These are phyloP conservation scores for Geotrichum citri-aurantii DNA, from an alignment of 1,139 yeast genomes.

Conservation along the genomic window DNA sequence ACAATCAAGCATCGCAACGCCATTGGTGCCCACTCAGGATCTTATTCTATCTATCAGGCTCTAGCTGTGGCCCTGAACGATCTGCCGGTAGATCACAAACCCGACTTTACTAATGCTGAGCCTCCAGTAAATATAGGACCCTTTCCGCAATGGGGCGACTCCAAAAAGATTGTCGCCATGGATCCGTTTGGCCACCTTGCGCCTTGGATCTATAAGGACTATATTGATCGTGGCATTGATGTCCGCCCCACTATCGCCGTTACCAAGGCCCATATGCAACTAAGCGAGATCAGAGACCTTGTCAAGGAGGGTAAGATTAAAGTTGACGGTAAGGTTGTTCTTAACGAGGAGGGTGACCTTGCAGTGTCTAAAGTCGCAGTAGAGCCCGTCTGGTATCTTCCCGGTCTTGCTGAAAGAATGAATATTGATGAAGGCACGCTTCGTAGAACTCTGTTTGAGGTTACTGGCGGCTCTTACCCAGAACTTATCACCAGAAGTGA, in stretches of 20 bases:
- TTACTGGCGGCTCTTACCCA: slow-evolving; percentile 61
- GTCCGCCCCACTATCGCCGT: slow-evolving; percentile 57
- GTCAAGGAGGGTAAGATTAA: slow-evolving; percentile 45
- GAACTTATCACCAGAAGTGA: slow-evolving; percentile 59
- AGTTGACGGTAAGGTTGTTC: slow-evolving; percentile 53
- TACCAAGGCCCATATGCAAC: slow-evolving; percentile 56
- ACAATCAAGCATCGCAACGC: slow-evolving; percentile 43
- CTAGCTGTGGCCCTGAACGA: slow-evolving; percentile 54
- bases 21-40: slow-evolving; percentile 58
- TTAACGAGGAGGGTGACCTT: slow-evolving; percentile 52
- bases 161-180: slow-evolving; percentile 52
- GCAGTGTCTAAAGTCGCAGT: slow-evolving; percentile 57
- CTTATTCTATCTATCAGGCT: slow-evolving; percentile 56
- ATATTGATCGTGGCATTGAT: slow-evolving; percentile 43
- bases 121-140: slow-evolving; percentile 52
- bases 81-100: slow-evolving; percentile 45
- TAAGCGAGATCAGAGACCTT: slow-evolving; percentile 50
- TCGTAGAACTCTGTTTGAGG: slow-evolving; percentile 53
- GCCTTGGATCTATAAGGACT: slow-evolving; percentile 48
- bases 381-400: slow-evolving; percentile 62
- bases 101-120: slow-evolving; percentile 55
- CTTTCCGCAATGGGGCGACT: slow-evolving; percentile 49
- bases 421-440: slow-evolving; percentile 50
- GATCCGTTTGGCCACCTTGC: slow-evolving; percentile 60
- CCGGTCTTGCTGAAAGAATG: slow-evolving; percentile 57